Base-by-base conservation (phyloP, 352 stramenopile species). In the Globisporangium radiosum region DNA sequence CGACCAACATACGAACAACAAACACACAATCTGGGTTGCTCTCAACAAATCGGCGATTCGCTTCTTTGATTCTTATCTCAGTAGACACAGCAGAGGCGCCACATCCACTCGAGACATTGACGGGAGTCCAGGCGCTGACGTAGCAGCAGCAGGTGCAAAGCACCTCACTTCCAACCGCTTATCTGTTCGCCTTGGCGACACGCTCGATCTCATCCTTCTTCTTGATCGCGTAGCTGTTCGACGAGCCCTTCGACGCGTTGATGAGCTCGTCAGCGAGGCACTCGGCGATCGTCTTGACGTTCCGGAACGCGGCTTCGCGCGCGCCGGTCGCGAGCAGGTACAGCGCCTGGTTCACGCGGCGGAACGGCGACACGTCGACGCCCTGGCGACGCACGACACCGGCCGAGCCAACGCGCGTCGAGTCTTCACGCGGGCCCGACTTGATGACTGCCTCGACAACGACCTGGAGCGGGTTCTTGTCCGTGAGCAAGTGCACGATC, bases 141-240 rank as follows among this genome's bases (percentile, higher is more conserved):
- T 25, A 25, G 25, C 25, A 25, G 25, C 25, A 25, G 25, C 25
- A 25, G 25, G 25, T 25, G 25, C 25, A 25, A 25, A 25, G 25
- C 25, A 25, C 25, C 25, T 25, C 25, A 25, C 25, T 25, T 25
- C 25, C 25, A 25, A 25, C 25, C 25, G 25, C 78, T 99, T 99
- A 99, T 97, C 97, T 97, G 90, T 99, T 99, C 64, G 95, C 97
- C 96, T 99, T 99, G 78, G 97, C 97, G 62, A 99, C 97, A 97
- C 97, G 97, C 91, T 99, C 97, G 76, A 99, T 99, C 81, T 99
- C 97, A 85, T 99, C 97, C 94, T 99, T 99, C 90, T 99, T 99
- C 96, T 99, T 99, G 85, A 99, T 99, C 73, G 97, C 97, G 80
- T 99, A 99, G 66, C 87, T 98, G 97, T 99, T 99, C 75, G 96